Evolutionary conservation across 2,329 filamentous ascomycete species (phyloP).

Genomic region (Beauveria bassiana): DNA sequence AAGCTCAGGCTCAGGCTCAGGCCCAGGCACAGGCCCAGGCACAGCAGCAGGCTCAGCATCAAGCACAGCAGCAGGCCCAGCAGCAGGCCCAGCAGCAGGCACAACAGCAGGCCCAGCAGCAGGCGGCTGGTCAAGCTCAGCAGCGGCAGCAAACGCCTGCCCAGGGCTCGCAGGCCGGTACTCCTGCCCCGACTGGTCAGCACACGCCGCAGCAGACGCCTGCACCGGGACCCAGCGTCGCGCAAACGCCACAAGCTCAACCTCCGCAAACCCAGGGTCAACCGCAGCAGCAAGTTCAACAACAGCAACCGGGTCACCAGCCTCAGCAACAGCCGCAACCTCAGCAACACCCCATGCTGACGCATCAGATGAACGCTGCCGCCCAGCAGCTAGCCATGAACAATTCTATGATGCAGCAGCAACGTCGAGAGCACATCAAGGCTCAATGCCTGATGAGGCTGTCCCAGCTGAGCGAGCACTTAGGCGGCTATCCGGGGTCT

Average conservation of each 20-base stretch:
- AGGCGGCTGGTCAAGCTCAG: conserved; percentile 19
- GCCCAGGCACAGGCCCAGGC: conserved; percentile 16
- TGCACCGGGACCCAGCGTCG: conserved; percentile 26
- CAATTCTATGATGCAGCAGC: conserved; percentile 33
- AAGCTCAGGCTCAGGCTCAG: conserved; percentile 14
- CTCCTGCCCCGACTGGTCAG: conserved; percentile 36
- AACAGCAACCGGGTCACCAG: conserved; percentile 25
- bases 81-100: conserved; percentile 17
- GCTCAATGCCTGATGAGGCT: conserved; percentile 52
- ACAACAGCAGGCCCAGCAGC: conserved; percentile 25
- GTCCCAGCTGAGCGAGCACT: conserved; percentile 54
- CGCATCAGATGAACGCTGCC: conserved; percentile 18
- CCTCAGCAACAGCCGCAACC: conserved; percentile 27
- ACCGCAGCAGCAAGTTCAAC: conserved; percentile 13
- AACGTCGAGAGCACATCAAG: conserved; percentile 44
- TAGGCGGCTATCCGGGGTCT: conserved; percentile 48
- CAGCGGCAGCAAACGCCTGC: conserved; percentile 39
- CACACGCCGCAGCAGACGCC: conserved; percentile 42
- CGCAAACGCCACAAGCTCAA: conserved; percentile 19
- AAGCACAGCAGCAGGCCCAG: conserved; percentile 17
- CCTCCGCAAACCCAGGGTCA: conserved; percentile 31
- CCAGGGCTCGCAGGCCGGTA: conserved; percentile 33
- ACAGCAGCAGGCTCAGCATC: conserved; percentile 16
- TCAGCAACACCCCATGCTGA: conserved; percentile 26
- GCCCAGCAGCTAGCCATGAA: conserved; percentile 30